Base-by-base conservation (phyloP, 768 basidiomycete genomes). In the Lactarius tabidus region DNA sequence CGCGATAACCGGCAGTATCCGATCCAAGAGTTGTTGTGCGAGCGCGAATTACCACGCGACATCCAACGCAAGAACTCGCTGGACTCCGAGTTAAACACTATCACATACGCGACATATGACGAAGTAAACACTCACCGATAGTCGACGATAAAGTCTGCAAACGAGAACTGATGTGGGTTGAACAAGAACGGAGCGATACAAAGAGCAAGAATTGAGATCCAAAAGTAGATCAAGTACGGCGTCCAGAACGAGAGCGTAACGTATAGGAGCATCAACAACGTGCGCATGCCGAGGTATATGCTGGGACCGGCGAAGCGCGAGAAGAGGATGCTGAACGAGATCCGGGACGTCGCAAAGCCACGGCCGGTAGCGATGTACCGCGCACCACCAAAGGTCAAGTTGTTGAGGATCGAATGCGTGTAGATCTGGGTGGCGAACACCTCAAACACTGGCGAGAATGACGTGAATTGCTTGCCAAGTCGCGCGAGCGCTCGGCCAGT, bases 101-200 rank as follows among this genome's bases (percentile, higher is more conserved):
- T 10, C 3, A 14, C 2, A 0, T 38, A 28, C 31, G 10, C 31
- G 36, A 45, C 0, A 3, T 6, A 38, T 15, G 35, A 51, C 9
- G 23, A 8, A 15, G 29, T 12, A 36, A 2, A 2, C 18, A 77
- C 85, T 72, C 72, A 89, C 90, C 90, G 82, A 72, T 94, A 94
- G 77, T 99, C 97, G 73, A 98, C 91, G 75, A 98, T 85, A 77
- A 95, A 99, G 76, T 99, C 97, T 43, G 94, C 86, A 76, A 95
- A 90, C 23, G 92, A 91, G 79, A 99, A 99, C 77, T 98, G 97
- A 76, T 99, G 97, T n/a, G 97, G 97, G 75, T 98, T 99, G 85
- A 98, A 99, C 72, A 98, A 75, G 89, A 99, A 99, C 9, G 97
- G 97, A 35, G 96, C 89, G 69, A 98, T 78, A 72, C 95, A 98